Evolutionary conservation across 208 protist species (phyloP).

Genomic region (Wallacemonas sp.): DNA sequence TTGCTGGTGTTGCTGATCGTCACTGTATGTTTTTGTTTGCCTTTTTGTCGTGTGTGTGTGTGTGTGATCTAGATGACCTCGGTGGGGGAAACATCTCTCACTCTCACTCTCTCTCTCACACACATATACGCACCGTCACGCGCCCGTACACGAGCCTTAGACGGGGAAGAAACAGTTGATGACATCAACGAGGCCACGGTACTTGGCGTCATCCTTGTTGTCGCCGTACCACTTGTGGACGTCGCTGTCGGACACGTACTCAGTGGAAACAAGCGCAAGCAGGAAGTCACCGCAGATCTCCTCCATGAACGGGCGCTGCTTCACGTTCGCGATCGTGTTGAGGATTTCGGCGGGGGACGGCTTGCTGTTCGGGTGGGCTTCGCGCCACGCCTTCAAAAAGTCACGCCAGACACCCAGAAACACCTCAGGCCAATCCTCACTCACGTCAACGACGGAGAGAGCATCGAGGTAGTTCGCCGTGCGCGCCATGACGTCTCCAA

Average conservation of each 20-base stretch:
- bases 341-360: constrained; percentile 32
- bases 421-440: constrained; percentile 72
- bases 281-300: constrained; percentile 81
- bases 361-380: constrained; percentile 18
- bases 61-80: no score
- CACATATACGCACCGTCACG: not conserved
- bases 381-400: constrained; percentile 42
- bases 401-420: constrained; percentile 75
- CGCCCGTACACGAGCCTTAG: not conserved
- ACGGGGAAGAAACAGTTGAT: constrained; percentile 17
- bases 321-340: constrained; percentile 42
- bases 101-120: no score
- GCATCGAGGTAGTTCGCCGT: constrained; percentile 86
- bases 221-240: constrained; percentile 35
- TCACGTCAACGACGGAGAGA: constrained; percentile 37
- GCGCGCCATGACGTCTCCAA: constrained; percentile 73
- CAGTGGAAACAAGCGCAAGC: constrained; percentile 44
- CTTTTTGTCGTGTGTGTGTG: constrained; percentile 7
- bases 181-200: constrained; percentile 15
- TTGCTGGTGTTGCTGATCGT: constrained; percentile 12
- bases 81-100: no score
- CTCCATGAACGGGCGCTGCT: constrained; percentile 66
- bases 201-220: constrained; percentile 25
- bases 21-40: constrained; percentile 19
- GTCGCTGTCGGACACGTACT: constrained; percentile 29